Conservation (phyloP, 306 rosid species). For the Vicia sativa region DNA sequence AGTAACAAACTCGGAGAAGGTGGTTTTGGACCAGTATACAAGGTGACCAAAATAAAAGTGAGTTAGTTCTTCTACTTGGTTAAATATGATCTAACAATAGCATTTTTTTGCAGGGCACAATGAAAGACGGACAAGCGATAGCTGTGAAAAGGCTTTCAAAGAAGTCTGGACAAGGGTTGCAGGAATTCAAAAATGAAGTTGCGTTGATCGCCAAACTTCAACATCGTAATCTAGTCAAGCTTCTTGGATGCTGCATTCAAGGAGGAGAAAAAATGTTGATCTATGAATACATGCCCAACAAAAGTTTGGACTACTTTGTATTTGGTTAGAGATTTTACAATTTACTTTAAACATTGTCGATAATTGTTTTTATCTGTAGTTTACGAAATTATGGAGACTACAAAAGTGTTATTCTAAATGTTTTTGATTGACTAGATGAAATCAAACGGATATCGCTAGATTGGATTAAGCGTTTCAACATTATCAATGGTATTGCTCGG, state of each 20-base stretch:
- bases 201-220: too few species aligned
- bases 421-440: not conserved
- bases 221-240: not conserved
- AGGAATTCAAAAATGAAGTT: too few species aligned
- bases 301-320: slow-evolving; percentile 3
- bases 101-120: too few species aligned
- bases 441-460: not conserved
- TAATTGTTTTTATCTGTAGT: not conserved
- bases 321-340: slow-evolving; percentile 6
- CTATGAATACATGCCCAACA: slow-evolving; percentile 14
- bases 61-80: too few species aligned
- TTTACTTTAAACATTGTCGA: not conserved
- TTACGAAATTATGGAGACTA: not conserved
- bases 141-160: too few species aligned
- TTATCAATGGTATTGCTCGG: not conserved
- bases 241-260: not conserved
- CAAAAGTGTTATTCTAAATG: not conserved
- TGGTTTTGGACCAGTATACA: too few species aligned
- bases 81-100: too few species aligned
- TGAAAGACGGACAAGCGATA: too few species aligned
- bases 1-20: too few species aligned
- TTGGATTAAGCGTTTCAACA: slow-evolving; percentile 1
- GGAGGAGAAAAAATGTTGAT: not conserved
- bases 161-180: too few species aligned
- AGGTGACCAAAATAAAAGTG: too few species aligned